Base-by-base conservation (phyloP, 768 basidiomycete genomes). In the Lanmaoa rubissima region DNA sequence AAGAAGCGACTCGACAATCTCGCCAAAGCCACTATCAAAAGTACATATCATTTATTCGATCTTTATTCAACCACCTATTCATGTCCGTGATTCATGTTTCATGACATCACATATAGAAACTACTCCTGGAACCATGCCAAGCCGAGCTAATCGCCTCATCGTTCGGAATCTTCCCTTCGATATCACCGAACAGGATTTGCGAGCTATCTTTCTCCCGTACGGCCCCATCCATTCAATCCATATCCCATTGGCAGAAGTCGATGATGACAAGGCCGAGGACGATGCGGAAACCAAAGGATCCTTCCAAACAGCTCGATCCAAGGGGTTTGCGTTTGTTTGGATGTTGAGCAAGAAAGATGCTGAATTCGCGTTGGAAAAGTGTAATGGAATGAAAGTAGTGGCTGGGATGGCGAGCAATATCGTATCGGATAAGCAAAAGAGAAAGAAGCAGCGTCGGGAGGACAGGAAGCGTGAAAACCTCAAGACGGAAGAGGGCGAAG, bases 251-350 rank as follows among this genome's bases (percentile, higher is more conserved):
- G 73, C 73, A 17, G 71, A 75, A 43, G 62, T 61, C 60, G 53
- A 61, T 54, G 53, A 61, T 54, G 58, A 69, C 50, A 57, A 71
- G 46, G 62, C 68, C 1, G 69, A 69, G 3, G 74, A 70, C 5
- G 71, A 69, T 7, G 66, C 65, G n/a, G 71, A 68, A 31, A 38
- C 26, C 8, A 41, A 34, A 31, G 26, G 4, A 14, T 16, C 56
- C 21, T 24, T 1, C 40, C 73, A 71, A 45, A 42, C 63, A 13
- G 12, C 56, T 24, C 76, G 81, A 32, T 77, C 82, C 42, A 87
- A 88, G 62, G 94, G 95, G 0, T 98, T 96, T 62, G 96, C 94
- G 0, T 98, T 98, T 65, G 86, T 98, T 11, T 96, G 94, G 92
- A 94, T 92, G 83, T 71, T 94, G 61, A 85, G 84, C 66, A 86